Conservation (phyloP, 306 rosid genomes). For the Rosa rugosa region DNA sequence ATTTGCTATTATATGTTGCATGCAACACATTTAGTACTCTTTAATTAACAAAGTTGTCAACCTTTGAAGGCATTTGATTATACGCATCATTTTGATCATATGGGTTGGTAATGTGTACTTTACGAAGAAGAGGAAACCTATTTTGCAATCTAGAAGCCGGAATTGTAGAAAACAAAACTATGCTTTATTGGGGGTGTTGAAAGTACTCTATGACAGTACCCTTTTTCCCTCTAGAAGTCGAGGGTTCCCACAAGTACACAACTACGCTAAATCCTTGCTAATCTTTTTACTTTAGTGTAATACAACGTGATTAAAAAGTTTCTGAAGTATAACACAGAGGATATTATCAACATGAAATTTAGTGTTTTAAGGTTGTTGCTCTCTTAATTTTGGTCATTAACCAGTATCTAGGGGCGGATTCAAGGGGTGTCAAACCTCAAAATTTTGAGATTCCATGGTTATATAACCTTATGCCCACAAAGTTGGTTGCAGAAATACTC, state of each 20-base stretch:
- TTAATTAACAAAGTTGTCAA: background rate
- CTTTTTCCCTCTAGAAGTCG: background rate
- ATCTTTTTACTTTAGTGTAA: background rate
- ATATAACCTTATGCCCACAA: no score
- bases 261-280: constrained; percentile 7
- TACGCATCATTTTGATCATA: background rate
- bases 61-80: background rate
- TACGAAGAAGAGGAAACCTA: background rate
- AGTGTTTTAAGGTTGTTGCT: no score
- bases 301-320: background rate
- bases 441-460: no score
- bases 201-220: background rate
- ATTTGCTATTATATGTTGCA: background rate
- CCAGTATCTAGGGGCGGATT: no score
- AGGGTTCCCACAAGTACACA: background rate
- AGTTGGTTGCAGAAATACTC: no score
- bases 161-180: constrained; percentile 9
- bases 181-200: background rate
- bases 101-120: constrained; percentile 4
- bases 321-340: background rate
- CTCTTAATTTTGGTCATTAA: no score
- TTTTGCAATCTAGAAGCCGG: constrained; percentile 5
- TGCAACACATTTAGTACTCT: background rate
- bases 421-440: no score
- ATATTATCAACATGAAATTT: no score